Conservation (phyloP, 805 yeast species). For the Metschnikowia matae region DNA sequence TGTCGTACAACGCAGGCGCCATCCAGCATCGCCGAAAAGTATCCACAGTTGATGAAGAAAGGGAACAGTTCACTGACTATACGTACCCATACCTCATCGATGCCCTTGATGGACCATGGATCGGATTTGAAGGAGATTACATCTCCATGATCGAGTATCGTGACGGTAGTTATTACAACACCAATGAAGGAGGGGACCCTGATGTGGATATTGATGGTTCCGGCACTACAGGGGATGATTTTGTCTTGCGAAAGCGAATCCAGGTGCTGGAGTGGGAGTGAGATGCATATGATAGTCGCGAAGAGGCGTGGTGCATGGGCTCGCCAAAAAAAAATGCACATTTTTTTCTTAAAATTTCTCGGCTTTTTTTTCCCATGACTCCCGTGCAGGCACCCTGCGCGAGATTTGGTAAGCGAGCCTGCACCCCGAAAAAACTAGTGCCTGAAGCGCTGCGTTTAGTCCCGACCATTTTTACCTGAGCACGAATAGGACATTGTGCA, state of each 20-base stretch:
- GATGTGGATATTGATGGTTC: not conserved
- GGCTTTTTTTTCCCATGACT: not conserved
- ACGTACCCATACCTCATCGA: conserved; percentile 46
- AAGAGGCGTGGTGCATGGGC: not conserved
- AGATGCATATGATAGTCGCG: not conserved
- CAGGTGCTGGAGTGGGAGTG: conserved; percentile 19
- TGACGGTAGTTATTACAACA: conserved; percentile 13
- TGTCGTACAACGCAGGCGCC: conserved; percentile 8
- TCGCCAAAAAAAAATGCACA: not conserved
- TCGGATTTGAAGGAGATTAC: conserved; percentile 52
- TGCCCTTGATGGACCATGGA: conserved; percentile 52
- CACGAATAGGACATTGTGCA: conserved; percentile 1
- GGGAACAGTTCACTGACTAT: conserved; percentile 49
- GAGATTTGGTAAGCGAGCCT: not conserved
- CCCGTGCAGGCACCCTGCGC: conserved; percentile 1
- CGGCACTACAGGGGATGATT: conserved; percentile 4
- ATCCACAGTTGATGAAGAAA: conserved; percentile 54
- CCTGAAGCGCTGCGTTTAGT: not conserved
- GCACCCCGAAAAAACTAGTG: not conserved
- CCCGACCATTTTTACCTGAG: conserved; percentile 2
- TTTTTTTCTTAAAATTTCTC: not conserved
- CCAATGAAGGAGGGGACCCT: not conserved
- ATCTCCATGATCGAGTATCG: conserved; percentile 39
- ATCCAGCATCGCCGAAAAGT: conserved; percentile 29
- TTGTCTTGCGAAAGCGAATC: conserved; percentile 15